Evolutionary conservation across 352 stramenopile genomes (phyloP).

Genomic region (Saprolegnia parasitica): DNA sequence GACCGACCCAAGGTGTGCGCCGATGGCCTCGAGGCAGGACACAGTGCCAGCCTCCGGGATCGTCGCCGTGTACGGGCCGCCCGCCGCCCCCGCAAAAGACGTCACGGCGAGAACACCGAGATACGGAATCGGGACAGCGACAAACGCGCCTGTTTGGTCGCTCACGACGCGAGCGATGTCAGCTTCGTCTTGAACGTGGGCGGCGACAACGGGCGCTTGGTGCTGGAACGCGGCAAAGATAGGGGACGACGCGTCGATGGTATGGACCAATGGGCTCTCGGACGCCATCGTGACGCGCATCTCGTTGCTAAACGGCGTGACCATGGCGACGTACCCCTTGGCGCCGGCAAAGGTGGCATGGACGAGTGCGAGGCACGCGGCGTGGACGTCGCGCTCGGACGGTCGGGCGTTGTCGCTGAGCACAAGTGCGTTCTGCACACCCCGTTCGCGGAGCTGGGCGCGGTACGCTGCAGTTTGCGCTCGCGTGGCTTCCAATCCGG

Average conservation of each 20-base stretch:
- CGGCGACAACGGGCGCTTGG: slow-evolving; percentile 47
- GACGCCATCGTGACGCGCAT: too few species aligned
- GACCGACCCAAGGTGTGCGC: slow-evolving; percentile 45
- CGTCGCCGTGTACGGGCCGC: slow-evolving; percentile 41
- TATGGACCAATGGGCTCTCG: too few species aligned
- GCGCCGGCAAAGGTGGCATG: slow-evolving; percentile 53
- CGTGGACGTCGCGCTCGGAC: slow-evolving; percentile 39
- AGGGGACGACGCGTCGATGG: slow-evolving; percentile 35
- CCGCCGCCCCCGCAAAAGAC: slow-evolving; percentile 52
- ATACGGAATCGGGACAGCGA: slow-evolving; percentile 69
- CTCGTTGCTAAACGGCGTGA: slow-evolving; percentile 33
- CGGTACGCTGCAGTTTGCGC: slow-evolving; percentile 26
- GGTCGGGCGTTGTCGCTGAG: slow-evolving; percentile 42
- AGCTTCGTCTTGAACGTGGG: slow-evolving; percentile 38
- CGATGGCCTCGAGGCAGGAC: slow-evolving; percentile 42
- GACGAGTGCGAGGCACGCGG: slow-evolving; percentile 48
- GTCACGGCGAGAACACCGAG: slow-evolving; percentile 61
- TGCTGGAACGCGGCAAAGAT: slow-evolving; percentile 51
- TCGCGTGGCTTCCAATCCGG: slow-evolving; percentile 25
- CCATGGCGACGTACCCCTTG: slow-evolving; percentile 58
- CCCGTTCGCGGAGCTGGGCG: slow-evolving; percentile 33
- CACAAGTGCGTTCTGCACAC: slow-evolving; percentile 47
- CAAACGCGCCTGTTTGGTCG: slow-evolving; percentile 37
- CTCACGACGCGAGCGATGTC: slow-evolving; percentile 37
- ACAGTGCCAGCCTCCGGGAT: slow-evolving; percentile 59